Evolutionary conservation across 805 yeast genomes (phyloP).

Genomic region (Brettanomyces sp.): DNA sequence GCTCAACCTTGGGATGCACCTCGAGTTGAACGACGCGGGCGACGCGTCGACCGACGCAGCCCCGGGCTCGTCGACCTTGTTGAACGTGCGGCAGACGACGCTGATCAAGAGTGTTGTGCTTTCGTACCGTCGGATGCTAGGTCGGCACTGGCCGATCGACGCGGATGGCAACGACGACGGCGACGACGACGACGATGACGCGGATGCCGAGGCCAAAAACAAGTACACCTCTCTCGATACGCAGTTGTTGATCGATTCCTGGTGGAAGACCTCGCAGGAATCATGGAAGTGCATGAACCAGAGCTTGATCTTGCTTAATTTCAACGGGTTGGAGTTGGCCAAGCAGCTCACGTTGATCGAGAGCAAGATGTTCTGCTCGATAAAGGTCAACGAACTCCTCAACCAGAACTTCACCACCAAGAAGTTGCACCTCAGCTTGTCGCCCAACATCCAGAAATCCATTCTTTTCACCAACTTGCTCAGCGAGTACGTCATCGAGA

Average conservation of each 20-base stretch:
- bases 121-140: constrained; percentile 45
- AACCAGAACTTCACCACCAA: constrained; percentile 56
- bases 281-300: constrained; percentile 50
- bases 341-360: constrained; percentile 71
- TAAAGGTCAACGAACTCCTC: constrained; percentile 56
- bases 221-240: constrained; percentile 25
- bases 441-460: constrained; percentile 56
- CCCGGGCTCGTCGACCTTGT: constrained; percentile 4
- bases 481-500: constrained; percentile 65
- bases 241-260: constrained; percentile 29
- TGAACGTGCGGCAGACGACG: constrained; percentile 29
- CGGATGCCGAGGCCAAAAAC: constrained; percentile 1
- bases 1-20: constrained; percentile 17
- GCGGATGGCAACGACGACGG: neutral
- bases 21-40: constrained; percentile 17
- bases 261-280: constrained; percentile 43
- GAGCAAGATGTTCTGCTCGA: constrained; percentile 51
- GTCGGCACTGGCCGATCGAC: constrained; percentile 33
- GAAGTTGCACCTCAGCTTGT: constrained; percentile 45
- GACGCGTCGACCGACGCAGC: neutral
- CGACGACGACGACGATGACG: neutral
- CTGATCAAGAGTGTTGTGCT: constrained; percentile 41
- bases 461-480: constrained; percentile 62
- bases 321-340: constrained; percentile 66
- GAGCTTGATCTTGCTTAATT: constrained; percentile 43